phyloP scores from a whole-genome alignment of 2,329 filamentous ascomycete genomes.

The Magnaporthiopsis incrustans region DNA sequence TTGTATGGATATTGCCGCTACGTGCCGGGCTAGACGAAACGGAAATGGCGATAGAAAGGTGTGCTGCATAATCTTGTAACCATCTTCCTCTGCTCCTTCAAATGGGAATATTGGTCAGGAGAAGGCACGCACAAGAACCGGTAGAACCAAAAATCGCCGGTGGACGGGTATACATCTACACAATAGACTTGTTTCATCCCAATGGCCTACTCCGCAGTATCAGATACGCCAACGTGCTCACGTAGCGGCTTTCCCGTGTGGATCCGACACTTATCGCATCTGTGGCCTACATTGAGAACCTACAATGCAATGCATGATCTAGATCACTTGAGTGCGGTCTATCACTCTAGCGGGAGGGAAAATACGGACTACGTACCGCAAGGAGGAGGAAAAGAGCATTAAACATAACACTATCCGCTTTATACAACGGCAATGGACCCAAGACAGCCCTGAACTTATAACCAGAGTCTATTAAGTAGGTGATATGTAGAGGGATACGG shows the following conservation, averaged over 20 bases:
- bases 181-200: conserved; percentile 5
- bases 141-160: background rate
- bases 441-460: background rate
- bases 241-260: background rate
- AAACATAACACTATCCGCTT: too few species aligned
- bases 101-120: too few species aligned
- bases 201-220: background rate
- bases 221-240: background rate
- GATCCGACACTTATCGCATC: background rate
- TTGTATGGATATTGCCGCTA: background rate
- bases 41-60: background rate
- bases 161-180: conserved; percentile 4
- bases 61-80: background rate
- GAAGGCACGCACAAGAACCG: background rate
- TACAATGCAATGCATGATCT: too few species aligned
- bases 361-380: too few species aligned
- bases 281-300: too few species aligned
- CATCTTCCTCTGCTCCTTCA: background rate
- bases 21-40: background rate
- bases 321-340: too few species aligned
- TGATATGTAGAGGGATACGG: background rate
- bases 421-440: background rate
- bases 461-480: conserved; percentile 6
- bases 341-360: too few species aligned
- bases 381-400: too few species aligned